These are phyloP conservation scores for Effrenium voratum DNA, from an alignment of 73 alveolate genomes.

Conservation along the genomic window DNA sequence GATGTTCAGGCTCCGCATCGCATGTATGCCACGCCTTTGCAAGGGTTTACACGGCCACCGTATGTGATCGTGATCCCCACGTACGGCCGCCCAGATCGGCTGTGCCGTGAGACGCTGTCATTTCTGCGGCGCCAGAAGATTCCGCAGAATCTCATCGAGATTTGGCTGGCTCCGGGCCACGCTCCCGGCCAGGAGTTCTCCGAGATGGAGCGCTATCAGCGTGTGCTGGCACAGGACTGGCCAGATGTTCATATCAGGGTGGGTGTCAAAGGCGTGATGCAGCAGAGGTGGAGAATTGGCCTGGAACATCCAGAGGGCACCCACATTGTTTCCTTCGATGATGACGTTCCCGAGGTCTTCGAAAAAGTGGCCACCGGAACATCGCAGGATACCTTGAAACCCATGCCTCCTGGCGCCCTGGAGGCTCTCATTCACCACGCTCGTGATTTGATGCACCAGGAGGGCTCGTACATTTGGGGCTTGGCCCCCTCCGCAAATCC, in stretches of 20 bases:
- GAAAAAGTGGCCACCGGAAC: constrained; percentile 38
- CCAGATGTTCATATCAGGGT: constrained; percentile 20
- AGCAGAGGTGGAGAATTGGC: constrained; percentile 43
- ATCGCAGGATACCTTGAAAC: constrained; percentile 25
- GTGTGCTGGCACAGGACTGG: constrained; percentile 16
- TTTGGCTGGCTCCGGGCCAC: constrained; percentile 48
- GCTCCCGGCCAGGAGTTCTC: constrained; percentile 43
- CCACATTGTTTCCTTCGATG: constrained; percentile 85
- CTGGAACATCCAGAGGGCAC: constrained; percentile 56
- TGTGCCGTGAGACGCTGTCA: constrained; percentile 2
- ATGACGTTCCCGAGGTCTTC: constrained; percentile 68
- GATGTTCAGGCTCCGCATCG: constrained; percentile 9
- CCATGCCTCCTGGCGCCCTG: constrained; percentile 32
- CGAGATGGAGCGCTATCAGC: constrained; percentile 18
- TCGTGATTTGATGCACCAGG: constrained; percentile 67
- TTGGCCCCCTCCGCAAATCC: constrained; percentile 59
- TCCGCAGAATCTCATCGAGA: constrained; percentile 62
- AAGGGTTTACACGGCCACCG: constrained; percentile 41
- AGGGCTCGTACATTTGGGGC: constrained; percentile 58
- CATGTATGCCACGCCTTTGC: neutral
- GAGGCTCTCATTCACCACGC: constrained; percentile 90
- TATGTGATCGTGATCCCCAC: constrained; percentile 68
- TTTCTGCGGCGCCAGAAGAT: constrained; percentile 29
- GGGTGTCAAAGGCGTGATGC: constrained; percentile 33
- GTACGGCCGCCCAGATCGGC: constrained; percentile 50